phyloP scores from a whole-genome alignment of 2,329 filamentous ascomycete species.

The Bipolaris sorokiniana region DNA sequence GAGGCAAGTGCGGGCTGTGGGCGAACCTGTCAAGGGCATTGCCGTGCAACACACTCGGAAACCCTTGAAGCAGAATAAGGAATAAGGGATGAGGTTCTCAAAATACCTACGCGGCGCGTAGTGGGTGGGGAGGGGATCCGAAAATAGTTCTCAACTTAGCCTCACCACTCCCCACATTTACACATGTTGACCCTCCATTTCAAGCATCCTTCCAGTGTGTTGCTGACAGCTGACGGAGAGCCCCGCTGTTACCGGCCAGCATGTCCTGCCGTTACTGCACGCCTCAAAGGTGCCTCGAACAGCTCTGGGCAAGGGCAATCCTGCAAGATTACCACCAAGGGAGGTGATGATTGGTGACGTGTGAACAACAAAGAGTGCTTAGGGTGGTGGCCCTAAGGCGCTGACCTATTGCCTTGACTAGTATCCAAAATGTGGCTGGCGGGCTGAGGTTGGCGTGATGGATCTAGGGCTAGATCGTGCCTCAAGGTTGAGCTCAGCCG shows the following conservation, averaged over 20 bases:
- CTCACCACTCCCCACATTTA: constrained; percentile 2
- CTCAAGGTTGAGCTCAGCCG: constrained; percentile 11
- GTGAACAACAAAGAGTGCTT: constrained; percentile 6
- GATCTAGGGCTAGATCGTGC: not conserved
- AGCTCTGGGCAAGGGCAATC: constrained; percentile 1
- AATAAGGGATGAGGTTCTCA: not conserved
- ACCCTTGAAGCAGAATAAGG: not conserved
- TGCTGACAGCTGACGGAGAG: constrained; percentile 9
- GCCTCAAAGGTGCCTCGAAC: constrained; percentile 4
- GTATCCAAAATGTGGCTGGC: constrained; percentile 8
- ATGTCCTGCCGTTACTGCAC: constrained; percentile 6
- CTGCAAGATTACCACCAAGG: constrained; percentile 1
- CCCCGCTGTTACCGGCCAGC: constrained; percentile 4
- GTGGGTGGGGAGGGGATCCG: not conserved
- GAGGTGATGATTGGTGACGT: constrained; percentile 6
- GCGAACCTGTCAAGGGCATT: not conserved
- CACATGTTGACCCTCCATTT: constrained; percentile 1
- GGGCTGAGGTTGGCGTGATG: constrained; percentile 11
- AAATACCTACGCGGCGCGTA: not conserved
- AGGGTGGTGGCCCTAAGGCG: constrained; percentile 3
- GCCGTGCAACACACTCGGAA: not conserved
- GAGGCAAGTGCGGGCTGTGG: not conserved
- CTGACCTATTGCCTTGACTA: constrained; percentile 9
- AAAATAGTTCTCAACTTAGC: constrained; percentile 3
- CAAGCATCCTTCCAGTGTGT: not conserved